These are phyloP conservation scores for Dendrothele bispora DNA, from an alignment of 768 basidiomycete species.

Conservation along the genomic window DNA sequence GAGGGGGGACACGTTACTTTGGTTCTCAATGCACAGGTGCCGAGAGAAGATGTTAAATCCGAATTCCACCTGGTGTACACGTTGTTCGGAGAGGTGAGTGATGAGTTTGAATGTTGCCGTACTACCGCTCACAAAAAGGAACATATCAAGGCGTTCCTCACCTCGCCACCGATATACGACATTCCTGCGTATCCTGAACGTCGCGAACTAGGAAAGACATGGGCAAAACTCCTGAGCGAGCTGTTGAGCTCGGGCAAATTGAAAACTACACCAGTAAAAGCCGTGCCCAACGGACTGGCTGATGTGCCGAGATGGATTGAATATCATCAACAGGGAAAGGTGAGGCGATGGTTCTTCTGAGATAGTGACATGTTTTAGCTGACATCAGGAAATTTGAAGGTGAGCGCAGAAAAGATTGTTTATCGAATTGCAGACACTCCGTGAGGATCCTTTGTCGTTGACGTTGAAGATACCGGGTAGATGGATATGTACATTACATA, in stretches of 20 bases:
- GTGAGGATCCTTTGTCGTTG: no score
- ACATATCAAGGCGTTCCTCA: no score
- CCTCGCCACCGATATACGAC: no score
- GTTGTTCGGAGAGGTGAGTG: constrained; percentile 15
- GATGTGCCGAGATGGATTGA: constrained; percentile 16
- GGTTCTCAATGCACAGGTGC: constrained; percentile 6
- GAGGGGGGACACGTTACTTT: constrained; percentile 8
- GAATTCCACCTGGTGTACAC: constrained; percentile 16
- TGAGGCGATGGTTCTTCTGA: background rate
- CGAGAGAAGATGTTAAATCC: constrained; percentile 5
- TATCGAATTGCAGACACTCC: constrained; percentile 14
- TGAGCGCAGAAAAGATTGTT: constrained; percentile 17
- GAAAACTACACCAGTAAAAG: constrained; percentile 12
- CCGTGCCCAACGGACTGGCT: constrained; percentile 15
- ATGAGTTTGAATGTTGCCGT: no score
- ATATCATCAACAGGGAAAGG: constrained; percentile 19
- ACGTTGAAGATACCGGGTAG: no score
- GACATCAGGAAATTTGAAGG: constrained; percentile 8
- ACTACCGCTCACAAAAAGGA: no score
- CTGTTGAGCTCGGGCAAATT: constrained; percentile 11
- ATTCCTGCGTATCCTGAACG: constrained; percentile 10
- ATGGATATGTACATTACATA: no score
- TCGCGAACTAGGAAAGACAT: constrained; percentile 14
- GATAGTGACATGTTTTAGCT: background rate
- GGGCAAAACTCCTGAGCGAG: constrained; percentile 5